phyloP scores from a whole-genome alignment of 2,329 filamentous ascomycete species.

The Nemania serpens region DNA sequence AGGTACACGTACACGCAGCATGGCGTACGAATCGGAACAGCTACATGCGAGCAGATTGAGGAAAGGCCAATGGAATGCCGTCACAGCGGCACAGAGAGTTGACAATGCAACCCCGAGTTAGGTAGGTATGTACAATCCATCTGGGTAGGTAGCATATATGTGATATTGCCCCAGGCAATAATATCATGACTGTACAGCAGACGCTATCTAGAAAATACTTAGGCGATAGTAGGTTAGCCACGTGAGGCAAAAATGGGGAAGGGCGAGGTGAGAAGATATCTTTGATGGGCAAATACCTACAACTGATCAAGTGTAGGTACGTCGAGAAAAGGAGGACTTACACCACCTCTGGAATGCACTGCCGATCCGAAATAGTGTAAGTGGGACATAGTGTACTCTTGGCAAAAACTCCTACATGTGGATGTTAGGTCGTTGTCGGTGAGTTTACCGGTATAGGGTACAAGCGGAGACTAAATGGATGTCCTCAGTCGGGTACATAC shows the following conservation, averaged over 20 bases:
- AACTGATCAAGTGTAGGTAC: too few species aligned
- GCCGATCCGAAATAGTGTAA: background rate
- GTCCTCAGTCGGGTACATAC: background rate
- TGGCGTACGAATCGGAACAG: background rate
- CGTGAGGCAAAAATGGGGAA: background rate
- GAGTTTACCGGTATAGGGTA: background rate
- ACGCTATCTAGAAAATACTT: background rate
- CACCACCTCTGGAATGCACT: too few species aligned
- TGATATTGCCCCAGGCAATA: background rate
- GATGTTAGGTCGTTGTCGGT: slow-evolving; percentile 6
- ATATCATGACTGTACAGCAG: background rate
- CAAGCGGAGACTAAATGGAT: slow-evolving; percentile 14
- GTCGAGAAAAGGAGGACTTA: too few species aligned
- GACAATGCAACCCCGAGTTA: background rate
- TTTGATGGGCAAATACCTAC: slow-evolving; percentile 14
- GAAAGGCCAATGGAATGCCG: background rate
- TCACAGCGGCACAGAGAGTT: background rate
- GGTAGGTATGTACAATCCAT: background rate
- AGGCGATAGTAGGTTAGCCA: background rate
- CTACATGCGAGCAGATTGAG: background rate
- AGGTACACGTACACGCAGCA: background rate
- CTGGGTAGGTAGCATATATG: background rate
- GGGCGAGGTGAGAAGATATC: background rate
- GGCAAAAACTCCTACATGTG: background rate
- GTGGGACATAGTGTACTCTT: background rate